These are phyloP conservation scores for Penicillium simplicissimum DNA, from an alignment of 495 filamentous ascomycete species.

Conservation along the genomic window DNA sequence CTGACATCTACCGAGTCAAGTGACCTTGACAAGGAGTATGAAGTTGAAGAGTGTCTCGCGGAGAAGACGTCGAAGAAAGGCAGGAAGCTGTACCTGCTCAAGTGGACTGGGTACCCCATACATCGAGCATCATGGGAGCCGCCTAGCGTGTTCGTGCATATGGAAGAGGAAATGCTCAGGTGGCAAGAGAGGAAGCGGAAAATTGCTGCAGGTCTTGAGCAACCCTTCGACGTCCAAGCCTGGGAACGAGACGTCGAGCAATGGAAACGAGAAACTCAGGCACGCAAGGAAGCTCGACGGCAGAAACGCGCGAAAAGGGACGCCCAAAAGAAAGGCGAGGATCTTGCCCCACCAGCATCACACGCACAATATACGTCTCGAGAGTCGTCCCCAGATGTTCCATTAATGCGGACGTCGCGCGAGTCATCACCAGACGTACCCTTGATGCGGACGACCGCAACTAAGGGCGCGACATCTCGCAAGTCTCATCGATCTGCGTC, in stretches of 20 bases:
- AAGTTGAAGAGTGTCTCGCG: slow-evolving; percentile 48
- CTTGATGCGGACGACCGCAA: not conserved
- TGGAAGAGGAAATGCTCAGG: slow-evolving; percentile 43
- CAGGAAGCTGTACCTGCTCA: slow-evolving; percentile 55
- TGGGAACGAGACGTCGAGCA: slow-evolving; percentile 40
- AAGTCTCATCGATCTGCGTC: not conserved
- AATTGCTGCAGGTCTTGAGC: slow-evolving; percentile 40
- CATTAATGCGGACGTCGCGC: not conserved
- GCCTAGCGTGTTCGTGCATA: slow-evolving; percentile 46
- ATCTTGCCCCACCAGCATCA: not conserved
- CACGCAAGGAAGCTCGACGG: slow-evolving; percentile 38
- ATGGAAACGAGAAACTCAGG: slow-evolving; percentile 27
- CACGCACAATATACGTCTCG: not conserved
- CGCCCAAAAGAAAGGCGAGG: not conserved
- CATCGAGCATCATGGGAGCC: slow-evolving; percentile 67
- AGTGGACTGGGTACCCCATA: slow-evolving; percentile 65
- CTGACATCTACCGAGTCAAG: slow-evolving; percentile 58
- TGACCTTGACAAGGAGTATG: slow-evolving; percentile 39
- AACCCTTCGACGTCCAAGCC: slow-evolving; percentile 50
- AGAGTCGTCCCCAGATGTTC: not conserved
- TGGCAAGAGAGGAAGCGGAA: slow-evolving; percentile 57
- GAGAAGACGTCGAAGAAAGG: slow-evolving; percentile 42
- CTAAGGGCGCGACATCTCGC: not conserved
- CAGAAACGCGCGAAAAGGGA: not conserved
- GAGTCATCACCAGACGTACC: not conserved